Evolutionary conservation across 164 flowering plant genomes (phyloP), one percentile per base, ranked within the genome.

Genomic region (Magnolia officinalis): DNA sequence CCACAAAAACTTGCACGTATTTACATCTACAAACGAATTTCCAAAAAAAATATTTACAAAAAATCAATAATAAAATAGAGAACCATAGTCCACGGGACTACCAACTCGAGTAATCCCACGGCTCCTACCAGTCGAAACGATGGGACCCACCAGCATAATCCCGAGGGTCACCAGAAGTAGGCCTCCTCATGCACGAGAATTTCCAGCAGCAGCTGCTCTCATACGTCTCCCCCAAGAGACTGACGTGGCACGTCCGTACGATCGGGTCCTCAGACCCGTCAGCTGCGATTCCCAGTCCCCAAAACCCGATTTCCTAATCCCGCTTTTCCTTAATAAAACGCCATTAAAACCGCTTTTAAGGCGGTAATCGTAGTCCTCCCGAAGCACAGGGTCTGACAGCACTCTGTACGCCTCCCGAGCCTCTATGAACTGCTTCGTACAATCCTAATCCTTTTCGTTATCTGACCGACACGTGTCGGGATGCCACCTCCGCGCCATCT

Each of bases 261-360:
- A 66, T 26, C 63, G 50, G 52, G 50, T 51, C 21, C 58, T 50
- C 31, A 76, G 58, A 1, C 68, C 78, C 26, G 70, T 74, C 68
- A 76, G 37, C n/a, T 76, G 78, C 26, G 61, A 21, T 21, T 76
- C 78, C 78, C 78, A 76, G 45, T 76, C 68, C 26, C 69, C 78
- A 37, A 63, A 76, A 37, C 68, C 67, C 5, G 50, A 13, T 21
- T 68, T 61, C 24, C 71, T 26, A 26, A 26, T 26, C 29, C 29
- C 29, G 29, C 29, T 26, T 26, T 37, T 37, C 45, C 45, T 37
- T 37, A 5, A 37, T 3, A 37, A 5, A 3, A 37, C 45, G 45
- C 45, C 45, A 0, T 37, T 37, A 37, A 37, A 37, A 37, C 52
- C 51, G 55, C 61, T 59, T 14, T 37, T 49, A 2, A 76, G 78